Conservation (phyloP, 257 asterid species). For the Fraxinus excelsior region DNA sequence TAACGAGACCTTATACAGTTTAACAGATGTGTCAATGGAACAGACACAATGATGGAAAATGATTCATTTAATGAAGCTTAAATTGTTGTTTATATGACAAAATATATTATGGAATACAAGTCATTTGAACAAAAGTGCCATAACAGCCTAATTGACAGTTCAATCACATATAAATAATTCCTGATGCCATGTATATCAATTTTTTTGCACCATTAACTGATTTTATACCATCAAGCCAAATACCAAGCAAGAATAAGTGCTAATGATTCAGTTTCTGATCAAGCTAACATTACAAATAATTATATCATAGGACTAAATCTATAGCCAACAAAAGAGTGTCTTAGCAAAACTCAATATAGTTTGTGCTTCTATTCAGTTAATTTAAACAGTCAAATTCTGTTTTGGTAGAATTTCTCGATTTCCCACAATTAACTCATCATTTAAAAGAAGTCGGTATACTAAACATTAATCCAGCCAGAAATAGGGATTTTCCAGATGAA, state of each 20-base stretch:
- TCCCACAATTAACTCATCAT: conserved; percentile 10
- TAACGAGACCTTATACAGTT: neutral
- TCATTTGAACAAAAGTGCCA: neutral
- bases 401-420: conserved; percentile 9
- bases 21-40: neutral
- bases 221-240: conserved; percentile 12
- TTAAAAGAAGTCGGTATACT: neutral
- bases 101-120: neutral
- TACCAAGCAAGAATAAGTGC: neutral
- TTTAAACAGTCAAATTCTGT: conserved; percentile 15
- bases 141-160: conserved; percentile 2
- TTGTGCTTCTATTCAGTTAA: conserved; percentile 27
- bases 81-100: neutral
- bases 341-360: neutral
- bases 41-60: neutral
- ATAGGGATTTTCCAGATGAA: conserved; percentile 34
- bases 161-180: neutral
- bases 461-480: neutral
- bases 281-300: neutral
- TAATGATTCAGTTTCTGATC: neutral
- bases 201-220: neutral
- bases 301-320: neutral
- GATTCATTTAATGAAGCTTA: neutral
- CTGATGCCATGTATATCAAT: conserved; percentile 4
- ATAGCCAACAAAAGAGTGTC: neutral